Evolutionary conservation across 805 yeast species (phyloP), one percentile per base, ranked within the genome.

Genomic region (Priceomyces castillae): DNA sequence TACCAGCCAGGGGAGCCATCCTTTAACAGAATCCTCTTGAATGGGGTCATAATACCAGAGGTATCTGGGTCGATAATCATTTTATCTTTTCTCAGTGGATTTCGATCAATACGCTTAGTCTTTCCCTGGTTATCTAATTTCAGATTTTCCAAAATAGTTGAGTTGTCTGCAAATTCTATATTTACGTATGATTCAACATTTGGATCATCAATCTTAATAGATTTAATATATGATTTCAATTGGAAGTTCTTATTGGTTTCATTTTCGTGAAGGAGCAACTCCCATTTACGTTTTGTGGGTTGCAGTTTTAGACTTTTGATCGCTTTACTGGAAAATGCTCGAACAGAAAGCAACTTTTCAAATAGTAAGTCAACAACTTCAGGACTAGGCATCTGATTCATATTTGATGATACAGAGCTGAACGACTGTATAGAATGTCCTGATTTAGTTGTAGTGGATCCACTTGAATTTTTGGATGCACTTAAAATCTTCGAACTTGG

Each of bases 1-100:
- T 46, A 69, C 75, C 75, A 71, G 38, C 62, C 67, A 0, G 75
- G 73, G 0, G 70, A 52, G 2, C 68, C 71, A 7, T 69, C 75
- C 42, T 62, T 65, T 7, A 59, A 44, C 44, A 62, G 66, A 2
- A 46, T 28, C 40, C 59, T 63, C 39, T 52, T 54, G 14, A 51
- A 38, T 30, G 23, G 39, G 2, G 46, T 15, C 5, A 12, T 11
- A 34, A 26, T 18, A n/a, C 33, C 10, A 25, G 22, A 9, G 3
- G 35, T 28, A 5, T 41, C 37, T 9, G 25, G 14, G 7, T 41
- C 40, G 9, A 11, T 11, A 14, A 12, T 6, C 31, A 28, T 28
- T 12, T n/a, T 11, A 28, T 11, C 15, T 10, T 9, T 28, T 33
- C 34, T 37, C 14, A 15, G n/a, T n/a, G n/a, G n/a, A n/a, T n/a